Evolutionary conservation across 331 rosid genomes (phyloP).

Genomic region (Arachis monticola): DNA sequence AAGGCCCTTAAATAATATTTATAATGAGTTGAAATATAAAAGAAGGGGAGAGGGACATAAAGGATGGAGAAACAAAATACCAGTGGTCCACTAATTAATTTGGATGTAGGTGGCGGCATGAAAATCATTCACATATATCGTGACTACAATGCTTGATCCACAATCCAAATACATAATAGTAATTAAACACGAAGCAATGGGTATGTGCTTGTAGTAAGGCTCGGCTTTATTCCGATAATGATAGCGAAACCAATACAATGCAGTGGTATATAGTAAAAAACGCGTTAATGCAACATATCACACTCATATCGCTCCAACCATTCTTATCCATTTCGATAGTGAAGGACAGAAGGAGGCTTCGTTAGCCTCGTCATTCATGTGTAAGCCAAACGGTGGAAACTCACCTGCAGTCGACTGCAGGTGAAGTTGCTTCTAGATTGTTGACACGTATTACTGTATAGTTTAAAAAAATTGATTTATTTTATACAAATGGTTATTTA

Average conservation of each 20-base stretch:
- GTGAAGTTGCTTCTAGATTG: too few relatives aligned
- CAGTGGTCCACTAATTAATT: slow-evolving; percentile 24
- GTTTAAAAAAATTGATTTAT: too few relatives aligned
- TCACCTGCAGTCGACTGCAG: too few relatives aligned
- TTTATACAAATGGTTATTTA: too few relatives aligned
- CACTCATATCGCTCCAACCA: neutral
- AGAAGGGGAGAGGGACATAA: neutral
- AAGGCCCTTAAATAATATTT: neutral
- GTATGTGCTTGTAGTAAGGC: neutral
- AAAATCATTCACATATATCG: slow-evolving; percentile 32
- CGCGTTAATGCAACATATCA: slow-evolving; percentile 34
- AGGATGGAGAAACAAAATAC: slow-evolving; percentile 25
- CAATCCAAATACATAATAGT: neutral
- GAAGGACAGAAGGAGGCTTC: slow-evolving; percentile 32
- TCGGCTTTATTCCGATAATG: slow-evolving; percentile 35
- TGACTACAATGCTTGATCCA: slow-evolving; percentile 32
- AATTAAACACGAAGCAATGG: slow-evolving; percentile 11
- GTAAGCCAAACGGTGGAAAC: neutral
- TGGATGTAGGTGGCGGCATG: slow-evolving; percentile 32
- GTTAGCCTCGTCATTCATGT: neutral
- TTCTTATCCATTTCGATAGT: slow-evolving; percentile 46
- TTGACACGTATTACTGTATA: too few relatives aligned
- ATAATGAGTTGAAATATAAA: neutral
- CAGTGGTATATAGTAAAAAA: neutral
- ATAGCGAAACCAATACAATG: slow-evolving; percentile 27